These are phyloP conservation scores for Nemophila menziesii DNA, from an alignment of 257 asterid genomes.

Conservation along the genomic window DNA sequence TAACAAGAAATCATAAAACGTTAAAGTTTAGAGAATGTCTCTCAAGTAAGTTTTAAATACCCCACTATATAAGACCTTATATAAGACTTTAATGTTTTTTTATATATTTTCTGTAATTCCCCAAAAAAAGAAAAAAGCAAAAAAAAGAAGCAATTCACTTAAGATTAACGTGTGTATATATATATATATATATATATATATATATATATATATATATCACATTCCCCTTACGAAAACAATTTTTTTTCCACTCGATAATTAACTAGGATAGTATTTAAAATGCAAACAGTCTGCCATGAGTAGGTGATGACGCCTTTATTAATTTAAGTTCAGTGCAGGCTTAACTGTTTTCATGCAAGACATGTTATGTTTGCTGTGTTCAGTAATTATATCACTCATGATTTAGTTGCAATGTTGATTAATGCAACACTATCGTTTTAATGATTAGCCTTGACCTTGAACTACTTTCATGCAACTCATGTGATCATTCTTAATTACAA, in stretches of 20 bases:
- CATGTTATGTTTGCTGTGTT: constrained; percentile 15
- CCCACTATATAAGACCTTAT: too few species aligned
- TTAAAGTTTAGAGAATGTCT: too few species aligned
- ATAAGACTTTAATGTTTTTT: too few species aligned
- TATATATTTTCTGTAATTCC: too few species aligned
- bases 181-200: too few species aligned
- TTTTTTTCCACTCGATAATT: not conserved
- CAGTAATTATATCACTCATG: constrained; percentile 28
- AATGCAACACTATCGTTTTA: constrained; percentile 35
- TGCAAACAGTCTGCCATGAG: not conserved
- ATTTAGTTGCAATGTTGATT: constrained; percentile 25
- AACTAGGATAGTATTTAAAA: not conserved
- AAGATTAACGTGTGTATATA: too few species aligned
- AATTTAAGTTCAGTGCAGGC: not conserved
- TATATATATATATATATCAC: too few species aligned
- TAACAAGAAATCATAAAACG: too few species aligned
- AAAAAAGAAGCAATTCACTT: too few species aligned
- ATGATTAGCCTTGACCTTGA: constrained; percentile 25
- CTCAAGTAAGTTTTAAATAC: too few species aligned
- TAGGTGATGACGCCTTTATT: constrained; percentile 1
- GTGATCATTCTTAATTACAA: constrained; percentile 20
- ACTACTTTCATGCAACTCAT: constrained; percentile 22
- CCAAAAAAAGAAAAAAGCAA: too few species aligned
- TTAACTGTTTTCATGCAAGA: constrained; percentile 13
- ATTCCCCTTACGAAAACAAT: too few species aligned